These are phyloP conservation scores for Fusarium beomiforme DNA, from an alignment of 2,329 filamentous ascomycete species.

Conservation along the genomic window DNA sequence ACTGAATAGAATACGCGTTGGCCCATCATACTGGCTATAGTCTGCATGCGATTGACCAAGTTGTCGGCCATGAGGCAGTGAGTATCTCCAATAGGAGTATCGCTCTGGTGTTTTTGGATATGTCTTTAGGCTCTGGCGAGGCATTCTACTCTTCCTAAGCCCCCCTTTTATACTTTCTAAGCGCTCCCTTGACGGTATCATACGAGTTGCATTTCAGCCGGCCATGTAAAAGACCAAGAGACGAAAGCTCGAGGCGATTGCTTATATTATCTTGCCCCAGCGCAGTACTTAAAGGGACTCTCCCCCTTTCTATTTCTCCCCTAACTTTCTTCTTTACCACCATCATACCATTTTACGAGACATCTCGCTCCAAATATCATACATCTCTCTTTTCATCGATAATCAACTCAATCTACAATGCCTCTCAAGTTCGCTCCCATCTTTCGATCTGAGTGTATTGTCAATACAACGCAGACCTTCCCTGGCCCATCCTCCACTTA, in stretches of 20 bases:
- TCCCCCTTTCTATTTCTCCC: background rate
- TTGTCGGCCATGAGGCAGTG: background rate
- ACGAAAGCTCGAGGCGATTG: background rate
- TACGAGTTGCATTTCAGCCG: background rate
- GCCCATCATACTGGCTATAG: background rate
- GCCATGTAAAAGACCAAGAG: background rate
- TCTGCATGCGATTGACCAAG: background rate
- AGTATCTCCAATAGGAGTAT: background rate
- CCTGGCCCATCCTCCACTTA: background rate
- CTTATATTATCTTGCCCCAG: background rate
- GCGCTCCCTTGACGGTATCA: background rate
- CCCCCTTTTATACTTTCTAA: background rate
- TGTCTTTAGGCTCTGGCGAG: background rate
- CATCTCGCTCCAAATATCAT: background rate
- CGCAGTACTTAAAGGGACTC: background rate
- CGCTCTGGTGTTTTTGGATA: background rate
- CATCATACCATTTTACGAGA: background rate
- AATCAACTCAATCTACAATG: background rate
- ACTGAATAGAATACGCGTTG: background rate
- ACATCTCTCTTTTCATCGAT: background rate
- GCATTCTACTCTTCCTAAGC: background rate
- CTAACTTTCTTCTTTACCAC: background rate
- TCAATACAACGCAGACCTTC: too few relatives aligned
- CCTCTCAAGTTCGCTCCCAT: background rate
- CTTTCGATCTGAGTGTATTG: background rate